These are phyloP conservation scores for Vaccinium corymbosum DNA, from an alignment of 148 eudicot species.

Conservation along the genomic window DNA sequence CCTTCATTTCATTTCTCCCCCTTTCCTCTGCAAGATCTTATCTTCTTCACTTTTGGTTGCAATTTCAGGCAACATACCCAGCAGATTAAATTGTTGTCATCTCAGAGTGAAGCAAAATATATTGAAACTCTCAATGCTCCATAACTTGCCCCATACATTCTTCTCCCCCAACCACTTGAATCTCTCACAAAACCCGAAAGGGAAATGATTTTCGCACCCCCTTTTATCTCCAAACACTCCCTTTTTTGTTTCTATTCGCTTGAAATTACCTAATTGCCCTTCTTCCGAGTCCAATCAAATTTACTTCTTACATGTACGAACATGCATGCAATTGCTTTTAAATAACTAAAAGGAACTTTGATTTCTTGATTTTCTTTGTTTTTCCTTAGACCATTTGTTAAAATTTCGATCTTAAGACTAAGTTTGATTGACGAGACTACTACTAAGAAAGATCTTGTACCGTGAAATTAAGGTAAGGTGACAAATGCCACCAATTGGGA, in stretches of 20 bases:
- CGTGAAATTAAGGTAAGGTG: too few relatives aligned
- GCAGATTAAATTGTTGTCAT: slow-evolving; percentile 28
- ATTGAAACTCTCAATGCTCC: slow-evolving; percentile 25
- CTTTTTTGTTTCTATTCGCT: too few relatives aligned
- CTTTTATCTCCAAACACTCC: background rate
- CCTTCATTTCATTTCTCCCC: slow-evolving; percentile 20
- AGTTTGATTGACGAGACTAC: too few relatives aligned
- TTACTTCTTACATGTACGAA: background rate
- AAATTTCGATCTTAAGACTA: too few relatives aligned
- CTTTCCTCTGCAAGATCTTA: slow-evolving; percentile 35
- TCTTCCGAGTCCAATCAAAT: background rate
- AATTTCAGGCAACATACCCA: slow-evolving; percentile 31
- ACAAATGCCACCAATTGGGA: too few relatives aligned
- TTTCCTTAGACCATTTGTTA: too few relatives aligned
- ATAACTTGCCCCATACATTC: slow-evolving; percentile 45
- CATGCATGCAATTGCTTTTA: background rate
- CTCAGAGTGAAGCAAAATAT: slow-evolving; percentile 20
- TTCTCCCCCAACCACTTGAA: slow-evolving; percentile 21
- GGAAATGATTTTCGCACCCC: background rate
- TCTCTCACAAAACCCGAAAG: background rate
- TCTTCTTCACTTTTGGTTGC: slow-evolving; percentile 38
- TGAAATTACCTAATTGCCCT: too few relatives aligned
- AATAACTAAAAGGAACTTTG: background rate
- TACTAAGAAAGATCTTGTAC: too few relatives aligned
- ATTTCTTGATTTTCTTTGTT: background rate